Base-by-base conservation (phyloP, 495 filamentous ascomycete species). In the Penicillium antarcticum region DNA sequence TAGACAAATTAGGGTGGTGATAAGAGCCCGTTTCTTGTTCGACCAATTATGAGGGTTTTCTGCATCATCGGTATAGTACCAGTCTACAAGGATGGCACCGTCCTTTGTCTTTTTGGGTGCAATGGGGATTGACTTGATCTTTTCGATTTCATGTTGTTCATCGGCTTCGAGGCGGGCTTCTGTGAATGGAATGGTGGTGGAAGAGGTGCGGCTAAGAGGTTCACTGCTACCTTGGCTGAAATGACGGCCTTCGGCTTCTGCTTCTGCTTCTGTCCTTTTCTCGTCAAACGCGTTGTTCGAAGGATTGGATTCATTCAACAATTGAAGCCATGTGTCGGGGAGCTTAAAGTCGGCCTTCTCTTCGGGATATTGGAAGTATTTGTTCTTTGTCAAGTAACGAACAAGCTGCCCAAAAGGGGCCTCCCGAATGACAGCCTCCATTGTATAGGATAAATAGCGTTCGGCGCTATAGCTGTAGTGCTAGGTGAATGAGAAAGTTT, bases 41-140 rank as follows among this genome's bases (percentile, higher is more conserved):
- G 71, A 68, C 80, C 80, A 83, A 43, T 82, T 82, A 35, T 80
- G 74, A 2, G 80, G 80, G 43, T 83, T 81, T 4, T 68, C 77
- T 8, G 65, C 55, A 54, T 82, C 80, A 33, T 78, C 71, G 4
- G 75, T 73, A 35, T 67, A 71, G 53, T 81, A 80, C 80, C 80
- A 83, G 46, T 80, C 74, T n/a, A 80, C 77, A 0, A 82, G 65
- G 39, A 73, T 77, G 36, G 52, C 36, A 16, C 65, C 65, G 19
- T 68, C 65, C 31, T 51, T 74, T 38, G 62, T 71, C 48, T 74
- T 69, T 32, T 55, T 62, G 0, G 80, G 76, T 0, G 65, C 57
- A 29, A 82, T 72, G 18, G 79, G 75, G 7, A 70, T 69, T 11
- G 73, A 79, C 49, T 76, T 67, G 38, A 68, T 72, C 32, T 72